Conservation (phyloP, 2,329 filamentous ascomycete species). For the Botrytis fabae region DNA sequence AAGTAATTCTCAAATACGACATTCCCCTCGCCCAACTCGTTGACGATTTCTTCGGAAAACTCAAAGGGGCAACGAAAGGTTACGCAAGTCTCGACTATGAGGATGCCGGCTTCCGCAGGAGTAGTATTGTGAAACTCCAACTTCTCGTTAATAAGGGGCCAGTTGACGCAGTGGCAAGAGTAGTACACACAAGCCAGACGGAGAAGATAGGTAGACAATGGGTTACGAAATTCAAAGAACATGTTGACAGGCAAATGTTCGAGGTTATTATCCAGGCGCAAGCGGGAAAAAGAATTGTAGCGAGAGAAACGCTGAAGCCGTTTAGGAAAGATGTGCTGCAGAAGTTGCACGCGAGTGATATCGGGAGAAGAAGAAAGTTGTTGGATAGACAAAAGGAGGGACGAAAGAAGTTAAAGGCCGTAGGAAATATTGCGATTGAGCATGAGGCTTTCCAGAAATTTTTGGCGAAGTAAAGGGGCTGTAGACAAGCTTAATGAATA, state of each 20-base stretch:
- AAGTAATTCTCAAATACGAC: conserved; percentile 93
- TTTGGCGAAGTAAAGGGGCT: conserved; percentile 65
- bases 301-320: conserved; percentile 91
- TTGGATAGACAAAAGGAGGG: conserved; percentile 97
- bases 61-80: conserved; percentile 91
- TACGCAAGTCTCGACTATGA: conserved; percentile 97
- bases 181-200: conserved; percentile 80
- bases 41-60: conserved; percentile 94
- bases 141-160: conserved; percentile 90
- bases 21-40: conserved; percentile 87
- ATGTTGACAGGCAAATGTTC: conserved; percentile 95
- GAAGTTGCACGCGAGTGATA: conserved; percentile 90
- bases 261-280: conserved; percentile 94
- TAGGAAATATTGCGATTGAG: conserved; percentile 94
- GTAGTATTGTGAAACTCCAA: conserved; percentile 83
- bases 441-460: conserved; percentile 95
- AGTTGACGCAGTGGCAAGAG: conserved; percentile 90
- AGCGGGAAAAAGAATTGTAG: conserved; percentile 78
- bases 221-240: conserved; percentile 96
- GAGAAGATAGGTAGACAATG: conserved; percentile 80
- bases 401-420: conserved; percentile 78
- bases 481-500: background rate
- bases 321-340: conserved; percentile 93
- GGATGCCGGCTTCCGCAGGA: conserved; percentile 82
- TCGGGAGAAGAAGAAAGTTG: conserved; percentile 78